Conservation (phyloP, 148 eudicot species). For the Polygonum maritimum region DNA sequence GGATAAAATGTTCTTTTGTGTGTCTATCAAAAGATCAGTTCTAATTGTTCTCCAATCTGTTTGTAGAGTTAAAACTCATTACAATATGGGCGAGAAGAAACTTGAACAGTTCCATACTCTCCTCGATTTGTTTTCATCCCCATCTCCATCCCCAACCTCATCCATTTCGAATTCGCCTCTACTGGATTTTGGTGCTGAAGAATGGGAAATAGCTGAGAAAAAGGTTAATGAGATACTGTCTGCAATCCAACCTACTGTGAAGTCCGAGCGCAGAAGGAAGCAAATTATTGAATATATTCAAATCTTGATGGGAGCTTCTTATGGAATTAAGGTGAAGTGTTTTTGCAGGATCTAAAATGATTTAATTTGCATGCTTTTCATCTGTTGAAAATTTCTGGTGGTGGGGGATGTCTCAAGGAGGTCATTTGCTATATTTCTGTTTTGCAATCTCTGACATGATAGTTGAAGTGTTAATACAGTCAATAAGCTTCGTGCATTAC, state of each 20-base stretch:
- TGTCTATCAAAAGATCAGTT: not conserved
- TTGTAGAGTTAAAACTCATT: conserved; percentile 19
- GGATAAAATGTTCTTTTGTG: not conserved
- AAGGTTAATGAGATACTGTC: conserved; percentile 22
- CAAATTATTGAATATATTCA: conserved; percentile 31
- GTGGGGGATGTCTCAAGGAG: not conserved
- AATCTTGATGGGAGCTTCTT: conserved; percentile 20
- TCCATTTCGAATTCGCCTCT: conserved; percentile 11
- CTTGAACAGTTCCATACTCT: conserved; percentile 9
- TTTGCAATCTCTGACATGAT: not conserved
- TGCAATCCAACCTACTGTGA: conserved; percentile 25
- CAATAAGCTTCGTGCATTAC: no score
- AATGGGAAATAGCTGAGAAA: conserved; percentile 27
- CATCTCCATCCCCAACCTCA: conserved; percentile 17
- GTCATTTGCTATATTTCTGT: not conserved
- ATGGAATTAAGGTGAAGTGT: conserved; percentile 22
- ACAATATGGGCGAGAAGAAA: conserved; percentile 21
- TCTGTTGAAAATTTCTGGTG: not conserved
- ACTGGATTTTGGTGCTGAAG: conserved; percentile 17
- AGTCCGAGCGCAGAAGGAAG: conserved; percentile 28
- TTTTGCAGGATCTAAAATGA: not conserved
- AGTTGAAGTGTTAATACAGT: not conserved
- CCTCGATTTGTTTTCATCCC: conserved; percentile 9
- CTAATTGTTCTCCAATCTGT: conserved; percentile 13
- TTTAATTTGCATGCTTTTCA: not conserved